Percentiles rank a stretch among this genome's conserved stretches.
phyloP scores from a whole-genome alignment of 371 early-diverging fungal genomes.

The Conidiobolus incongruus region DNA sequence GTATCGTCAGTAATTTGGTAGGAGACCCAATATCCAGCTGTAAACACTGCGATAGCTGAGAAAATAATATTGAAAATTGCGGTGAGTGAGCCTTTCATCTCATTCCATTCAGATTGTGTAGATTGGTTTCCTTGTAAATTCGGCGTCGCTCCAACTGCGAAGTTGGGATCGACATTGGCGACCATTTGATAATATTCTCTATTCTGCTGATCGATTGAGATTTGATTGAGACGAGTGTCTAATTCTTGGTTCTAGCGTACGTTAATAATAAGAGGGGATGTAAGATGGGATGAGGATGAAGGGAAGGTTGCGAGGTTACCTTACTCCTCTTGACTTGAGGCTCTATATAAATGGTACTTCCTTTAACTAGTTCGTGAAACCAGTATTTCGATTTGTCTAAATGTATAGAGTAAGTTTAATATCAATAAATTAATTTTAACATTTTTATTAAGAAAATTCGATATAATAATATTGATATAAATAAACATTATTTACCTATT shows the following conservation, averaged over 20 bases:
- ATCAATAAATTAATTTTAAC: no score
- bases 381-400: background rate
- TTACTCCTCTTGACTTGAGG: background rate
- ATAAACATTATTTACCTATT: no score
- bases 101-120: background rate
- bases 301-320: background rate
- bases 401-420: no score
- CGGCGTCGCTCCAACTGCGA: no score
- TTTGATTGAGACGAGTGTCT: conserved; percentile 3
- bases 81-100: conserved; percentile 19
- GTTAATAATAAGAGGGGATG: background rate
- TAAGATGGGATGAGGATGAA: background rate
- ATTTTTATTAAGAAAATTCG: no score
- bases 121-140: no score
- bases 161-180: conserved; percentile 2
- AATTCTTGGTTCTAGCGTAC: conserved; percentile 5
- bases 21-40: conserved; percentile 25
- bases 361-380: background rate
- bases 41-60: conserved; percentile 33
- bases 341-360: background rate
- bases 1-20: conserved; percentile 22
- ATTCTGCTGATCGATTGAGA: conserved; percentile 6
- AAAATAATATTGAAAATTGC: conserved; percentile 35
- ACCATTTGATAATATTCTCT: conserved; percentile 8
- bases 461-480: no score